These are phyloP conservation scores for Tarenaya hassleriana DNA, from an alignment of 345 rosid species.

Conservation along the genomic window DNA sequence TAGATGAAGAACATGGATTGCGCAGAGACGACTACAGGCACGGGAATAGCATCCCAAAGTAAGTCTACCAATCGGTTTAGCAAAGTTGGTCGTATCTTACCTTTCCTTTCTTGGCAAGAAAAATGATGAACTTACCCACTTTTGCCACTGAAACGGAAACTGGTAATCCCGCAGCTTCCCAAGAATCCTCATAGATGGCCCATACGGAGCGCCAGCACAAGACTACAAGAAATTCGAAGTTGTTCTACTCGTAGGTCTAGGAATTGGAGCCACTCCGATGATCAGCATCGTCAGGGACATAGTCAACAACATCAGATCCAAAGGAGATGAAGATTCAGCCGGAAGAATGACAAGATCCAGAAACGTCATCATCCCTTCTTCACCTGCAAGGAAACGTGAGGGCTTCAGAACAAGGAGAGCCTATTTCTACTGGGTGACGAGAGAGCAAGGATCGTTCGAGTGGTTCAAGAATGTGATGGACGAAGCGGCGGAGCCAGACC, in stretches of 20 bases:
- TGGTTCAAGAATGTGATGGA: constrained; percentile 88
- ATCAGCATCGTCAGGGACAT: constrained; percentile 81
- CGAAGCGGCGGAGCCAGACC: constrained; percentile 58
- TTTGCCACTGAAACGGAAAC: neutral
- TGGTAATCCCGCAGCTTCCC: constrained; percentile 46
- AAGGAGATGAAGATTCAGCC: constrained; percentile 22
- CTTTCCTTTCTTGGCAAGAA: no score
- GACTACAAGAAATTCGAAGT: constrained; percentile 71
- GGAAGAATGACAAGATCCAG: constrained; percentile 21
- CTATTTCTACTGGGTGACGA: constrained; percentile 82
- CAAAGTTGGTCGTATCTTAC: neutral
- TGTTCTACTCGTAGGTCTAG: constrained; percentile 64
- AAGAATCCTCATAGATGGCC: constrained; percentile 67
- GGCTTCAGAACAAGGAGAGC: constrained; percentile 64
- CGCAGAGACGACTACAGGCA: constrained; percentile 38
- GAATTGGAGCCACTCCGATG: constrained; percentile 91
- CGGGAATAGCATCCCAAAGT: constrained; percentile 39
- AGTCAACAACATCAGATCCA: constrained; percentile 47
- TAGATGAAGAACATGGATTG: constrained; percentile 42
- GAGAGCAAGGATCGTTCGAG: constrained; percentile 83
- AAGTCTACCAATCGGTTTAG: constrained; percentile 22
- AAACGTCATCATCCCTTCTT: constrained; percentile 32
- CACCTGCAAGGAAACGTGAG: constrained; percentile 29
- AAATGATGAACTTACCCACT: no score
- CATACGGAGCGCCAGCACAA: constrained; percentile 88